phyloP scores from a whole-genome alignment of 2,329 filamentous ascomycete genomes.

The Colletotrichum australisinense region DNA sequence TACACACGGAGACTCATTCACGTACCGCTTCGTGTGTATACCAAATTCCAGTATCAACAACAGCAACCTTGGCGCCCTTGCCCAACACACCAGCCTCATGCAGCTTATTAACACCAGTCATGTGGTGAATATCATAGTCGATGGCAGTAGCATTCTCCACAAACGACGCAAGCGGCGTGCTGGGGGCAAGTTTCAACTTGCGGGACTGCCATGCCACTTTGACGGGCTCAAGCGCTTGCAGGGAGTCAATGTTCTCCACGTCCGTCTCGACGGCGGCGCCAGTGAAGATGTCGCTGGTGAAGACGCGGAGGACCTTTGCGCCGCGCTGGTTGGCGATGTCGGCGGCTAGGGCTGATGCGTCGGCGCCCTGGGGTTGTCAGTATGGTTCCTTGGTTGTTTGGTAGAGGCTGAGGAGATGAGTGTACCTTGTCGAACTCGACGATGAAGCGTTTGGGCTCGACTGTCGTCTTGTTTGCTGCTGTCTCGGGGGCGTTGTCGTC shows the following conservation, averaged over 20 bases:
- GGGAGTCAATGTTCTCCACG: conserved; percentile 32
- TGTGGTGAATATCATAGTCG: conserved; percentile 49
- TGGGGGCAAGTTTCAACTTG: conserved; percentile 17
- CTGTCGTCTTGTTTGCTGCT: conserved; percentile 6
- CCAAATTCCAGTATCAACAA: conserved; percentile 27
- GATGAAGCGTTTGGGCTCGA: conserved; percentile 33
- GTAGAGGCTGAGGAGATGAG: too few relatives aligned
- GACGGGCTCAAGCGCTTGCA: conserved; percentile 26
- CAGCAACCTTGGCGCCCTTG: conserved; percentile 24
- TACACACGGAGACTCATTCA: neutral
- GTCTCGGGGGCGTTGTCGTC: conserved; percentile 24
- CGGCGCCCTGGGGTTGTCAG: conserved; percentile 6
- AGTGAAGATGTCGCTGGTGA: conserved; percentile 44
- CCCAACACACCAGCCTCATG: conserved; percentile 47
- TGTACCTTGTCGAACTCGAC: conserved; percentile 23
- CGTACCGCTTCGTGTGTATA: conserved; percentile 31
- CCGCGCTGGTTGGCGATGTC: conserved; percentile 18
- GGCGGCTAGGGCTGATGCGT: conserved; percentile 4
- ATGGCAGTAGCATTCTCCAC: conserved; percentile 30
- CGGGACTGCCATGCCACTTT: conserved; percentile 31
- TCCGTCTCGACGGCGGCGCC: conserved; percentile 35
- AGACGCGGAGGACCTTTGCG: conserved; percentile 32
- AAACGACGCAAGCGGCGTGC: conserved; percentile 3
- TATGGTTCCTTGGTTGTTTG: neutral
- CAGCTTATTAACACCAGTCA: conserved; percentile 52